Percentiles rank a stretch among this genome's conserved stretches.
Conservation (phyloP, 1,139 yeast genomes). For the Kluyveromyces sp. region DNA sequence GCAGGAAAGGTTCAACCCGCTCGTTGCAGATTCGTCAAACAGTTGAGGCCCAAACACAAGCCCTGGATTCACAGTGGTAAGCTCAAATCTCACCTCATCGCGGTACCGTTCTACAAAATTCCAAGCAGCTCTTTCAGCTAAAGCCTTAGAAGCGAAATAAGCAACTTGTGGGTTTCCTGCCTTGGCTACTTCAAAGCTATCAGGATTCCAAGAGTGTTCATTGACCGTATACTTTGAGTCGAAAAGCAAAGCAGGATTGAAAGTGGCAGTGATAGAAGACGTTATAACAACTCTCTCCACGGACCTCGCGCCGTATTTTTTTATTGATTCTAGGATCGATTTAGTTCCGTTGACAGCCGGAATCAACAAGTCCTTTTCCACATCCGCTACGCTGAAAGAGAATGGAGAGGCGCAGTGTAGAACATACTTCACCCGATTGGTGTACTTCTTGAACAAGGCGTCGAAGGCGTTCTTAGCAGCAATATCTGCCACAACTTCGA, state of each 20-base stretch:
- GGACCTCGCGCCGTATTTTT: constrained; percentile 37
- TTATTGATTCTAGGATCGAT: constrained; percentile 38
- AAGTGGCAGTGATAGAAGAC: constrained; percentile 48
- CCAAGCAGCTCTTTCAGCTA: constrained; percentile 53
- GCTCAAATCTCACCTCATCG: constrained; percentile 37
- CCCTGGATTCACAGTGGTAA: constrained; percentile 45
- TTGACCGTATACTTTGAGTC: constrained; percentile 11
- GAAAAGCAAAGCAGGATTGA: constrained; percentile 19
- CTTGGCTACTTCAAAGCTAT: constrained; percentile 33
- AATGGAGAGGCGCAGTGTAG: constrained; percentile 50
- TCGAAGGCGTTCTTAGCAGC: constrained; percentile 46
- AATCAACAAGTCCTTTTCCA: constrained; percentile 36
- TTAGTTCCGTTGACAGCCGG: constrained; percentile 51
- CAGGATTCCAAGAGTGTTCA: constrained; percentile 39
- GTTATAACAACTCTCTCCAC: constrained; percentile 39
- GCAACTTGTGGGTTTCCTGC: constrained; percentile 33
- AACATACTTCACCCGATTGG: constrained; percentile 43
- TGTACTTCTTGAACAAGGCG: constrained; percentile 38
- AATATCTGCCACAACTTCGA: constrained; percentile 47
- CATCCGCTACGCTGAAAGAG: constrained; percentile 30
- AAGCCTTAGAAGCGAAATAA: constrained; percentile 46
- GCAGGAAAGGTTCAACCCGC: constrained; percentile 35
- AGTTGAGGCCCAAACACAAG: constrained; percentile 45
- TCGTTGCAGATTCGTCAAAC: constrained; percentile 29
- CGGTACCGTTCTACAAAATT: constrained; percentile 36